Percentiles rank a stretch among this genome's conserved stretches.
phyloP scores from a whole-genome alignment of 140 eudicot species.

The Anethum foeniculum region DNA sequence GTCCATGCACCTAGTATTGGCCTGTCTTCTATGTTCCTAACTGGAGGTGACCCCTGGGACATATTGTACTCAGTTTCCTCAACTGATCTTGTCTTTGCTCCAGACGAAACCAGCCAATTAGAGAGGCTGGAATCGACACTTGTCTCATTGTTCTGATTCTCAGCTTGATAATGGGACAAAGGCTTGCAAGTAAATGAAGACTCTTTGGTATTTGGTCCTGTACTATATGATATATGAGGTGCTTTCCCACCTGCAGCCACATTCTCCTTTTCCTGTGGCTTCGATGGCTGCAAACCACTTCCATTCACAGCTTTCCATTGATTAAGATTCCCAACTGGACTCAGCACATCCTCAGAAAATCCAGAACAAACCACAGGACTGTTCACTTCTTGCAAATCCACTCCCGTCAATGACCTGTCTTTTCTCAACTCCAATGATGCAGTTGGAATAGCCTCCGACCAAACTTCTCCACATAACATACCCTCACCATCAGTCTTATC shows the following conservation, averaged over 20 bases:
- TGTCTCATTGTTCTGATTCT: constrained; percentile 38
- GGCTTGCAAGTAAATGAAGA: constrained; percentile 15
- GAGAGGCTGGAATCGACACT: constrained; percentile 82
- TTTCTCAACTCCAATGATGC: constrained; percentile 41
- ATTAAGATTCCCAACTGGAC: constrained; percentile 67
- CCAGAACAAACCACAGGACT: not conserved
- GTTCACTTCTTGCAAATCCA: constrained; percentile 1
- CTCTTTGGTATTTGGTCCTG: constrained; percentile 23
- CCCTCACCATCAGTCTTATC: constrained; percentile 17
- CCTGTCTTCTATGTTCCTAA: constrained; percentile 50
- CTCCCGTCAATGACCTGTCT: constrained; percentile 12
- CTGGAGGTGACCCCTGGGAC: constrained; percentile 47
- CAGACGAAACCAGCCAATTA: constrained; percentile 60
- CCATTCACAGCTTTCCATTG: constrained; percentile 77
- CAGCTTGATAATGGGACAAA: constrained; percentile 22
- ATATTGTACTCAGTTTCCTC: constrained; percentile 38
- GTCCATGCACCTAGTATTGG: constrained; percentile 89
- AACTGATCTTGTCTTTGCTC: constrained; percentile 24
- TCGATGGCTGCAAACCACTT: constrained; percentile 26
- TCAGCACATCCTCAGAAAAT: constrained; percentile 49
- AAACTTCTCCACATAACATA: constrained; percentile 33
- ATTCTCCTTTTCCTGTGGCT: constrained; percentile 71
- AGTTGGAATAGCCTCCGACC: constrained; percentile 47
- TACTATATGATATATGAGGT: constrained; percentile 21
- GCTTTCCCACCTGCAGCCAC: constrained; percentile 18